These are phyloP conservation scores for Bipolaris victoriae DNA, from an alignment of 2,329 filamentous ascomycete species.

Conservation along the genomic window DNA sequence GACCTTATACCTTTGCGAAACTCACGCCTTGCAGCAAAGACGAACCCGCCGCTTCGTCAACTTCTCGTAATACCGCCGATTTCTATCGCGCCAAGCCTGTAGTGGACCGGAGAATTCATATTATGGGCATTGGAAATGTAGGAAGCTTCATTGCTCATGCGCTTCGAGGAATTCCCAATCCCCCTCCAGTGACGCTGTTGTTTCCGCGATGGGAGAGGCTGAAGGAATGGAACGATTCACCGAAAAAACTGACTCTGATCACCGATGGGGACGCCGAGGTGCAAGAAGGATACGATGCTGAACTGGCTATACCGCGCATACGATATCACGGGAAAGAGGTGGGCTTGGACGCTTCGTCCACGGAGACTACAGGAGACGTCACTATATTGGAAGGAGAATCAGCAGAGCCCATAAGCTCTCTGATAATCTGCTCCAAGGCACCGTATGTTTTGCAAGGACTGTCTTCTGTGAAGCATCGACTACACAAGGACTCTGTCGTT, in stretches of 20 bases:
- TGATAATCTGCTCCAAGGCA: conserved; percentile 82
- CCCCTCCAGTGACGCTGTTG: conserved; percentile 80
- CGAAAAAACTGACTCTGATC: conserved; percentile 54
- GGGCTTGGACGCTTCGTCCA: conserved; percentile 18
- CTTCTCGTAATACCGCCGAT: conserved; percentile 25
- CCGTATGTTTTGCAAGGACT: conserved; percentile 70
- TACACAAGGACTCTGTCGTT: conserved; percentile 73
- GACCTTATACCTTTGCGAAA: not conserved
- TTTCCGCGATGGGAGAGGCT: conserved; percentile 63
- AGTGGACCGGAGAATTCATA: conserved; percentile 56
- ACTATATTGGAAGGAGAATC: conserved; percentile 35
- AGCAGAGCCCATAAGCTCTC: conserved; percentile 66
- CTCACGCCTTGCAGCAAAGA: conserved; percentile 26
- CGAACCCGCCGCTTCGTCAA: conserved; percentile 9
- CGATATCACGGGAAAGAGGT: conserved; percentile 49
- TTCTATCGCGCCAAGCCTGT: conserved; percentile 43
- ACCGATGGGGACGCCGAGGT: conserved; percentile 51
- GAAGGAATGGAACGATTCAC: conserved; percentile 55
- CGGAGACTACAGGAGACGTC: conserved; percentile 12
- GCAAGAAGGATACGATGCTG: conserved; percentile 54
- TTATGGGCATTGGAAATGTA: conserved; percentile 82
- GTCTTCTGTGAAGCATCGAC: conserved; percentile 67
- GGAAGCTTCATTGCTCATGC: conserved; percentile 79
- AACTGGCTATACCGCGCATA: conserved; percentile 47
- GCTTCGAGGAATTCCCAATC: conserved; percentile 64